Percentiles rank a stretch among this genome's conserved stretches.
phyloP scores from a whole-genome alignment of 2,329 filamentous ascomycete species.

The Arthrobotrys musiformis region DNA sequence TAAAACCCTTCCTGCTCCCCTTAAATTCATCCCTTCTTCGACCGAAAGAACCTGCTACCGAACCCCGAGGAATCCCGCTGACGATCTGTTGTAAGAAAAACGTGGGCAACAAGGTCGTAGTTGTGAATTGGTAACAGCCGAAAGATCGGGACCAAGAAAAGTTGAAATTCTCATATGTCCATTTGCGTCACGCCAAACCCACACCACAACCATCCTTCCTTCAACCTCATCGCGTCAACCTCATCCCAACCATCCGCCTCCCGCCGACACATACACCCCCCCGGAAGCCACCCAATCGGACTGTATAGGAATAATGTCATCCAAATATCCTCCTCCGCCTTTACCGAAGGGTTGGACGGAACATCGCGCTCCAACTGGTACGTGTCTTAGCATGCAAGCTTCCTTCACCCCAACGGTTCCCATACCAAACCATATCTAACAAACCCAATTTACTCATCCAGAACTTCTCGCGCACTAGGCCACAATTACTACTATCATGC shows the following conservation, averaged over 20 bases:
- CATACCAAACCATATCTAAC: constrained; percentile 48
- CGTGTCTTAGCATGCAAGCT: constrained; percentile 57
- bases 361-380: constrained; percentile 83
- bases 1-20: constrained; percentile 24
- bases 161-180: constrained; percentile 34
- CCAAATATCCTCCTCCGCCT: constrained; percentile 64
- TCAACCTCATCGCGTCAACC: constrained; percentile 12
- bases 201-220: constrained; percentile 45
- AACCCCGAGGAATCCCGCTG: background rate
- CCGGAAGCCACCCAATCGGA: background rate
- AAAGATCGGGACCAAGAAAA: background rate
- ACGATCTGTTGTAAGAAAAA: constrained; percentile 6
- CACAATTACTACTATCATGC: constrained; percentile 90
- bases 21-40: constrained; percentile 45
- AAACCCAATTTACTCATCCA: constrained; percentile 33
- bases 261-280: background rate
- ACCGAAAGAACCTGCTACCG: background rate
- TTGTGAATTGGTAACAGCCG: constrained; percentile 1
- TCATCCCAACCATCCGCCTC: background rate
- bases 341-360: constrained; percentile 89
- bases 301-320: constrained; percentile 21
- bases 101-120: background rate
- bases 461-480: constrained; percentile 65
- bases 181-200: constrained; percentile 48
- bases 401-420: constrained; percentile 27